A percentile compares a stretch with the other conserved stretches of the same genome.
Conservation (phyloP, 257 asterid species). For the Petunia axillaris region DNA sequence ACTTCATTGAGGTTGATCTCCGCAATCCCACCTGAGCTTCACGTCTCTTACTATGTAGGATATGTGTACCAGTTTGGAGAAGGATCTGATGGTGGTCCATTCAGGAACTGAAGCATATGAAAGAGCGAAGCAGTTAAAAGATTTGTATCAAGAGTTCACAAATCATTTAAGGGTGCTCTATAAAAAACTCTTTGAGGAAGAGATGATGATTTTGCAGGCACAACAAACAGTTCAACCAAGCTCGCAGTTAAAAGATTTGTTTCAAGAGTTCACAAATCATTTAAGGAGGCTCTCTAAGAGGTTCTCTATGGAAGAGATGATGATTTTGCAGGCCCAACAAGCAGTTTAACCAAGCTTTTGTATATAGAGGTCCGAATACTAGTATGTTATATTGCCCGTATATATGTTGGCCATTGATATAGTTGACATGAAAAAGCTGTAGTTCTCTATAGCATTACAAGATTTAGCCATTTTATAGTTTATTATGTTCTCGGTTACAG, state of each 20-base stretch:
- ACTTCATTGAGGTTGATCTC: background rate
- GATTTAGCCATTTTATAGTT: background rate
- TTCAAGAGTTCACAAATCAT: conserved; percentile 33
- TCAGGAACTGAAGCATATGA: conserved; percentile 38
- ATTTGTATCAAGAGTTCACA: conserved; percentile 32
- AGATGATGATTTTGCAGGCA: conserved; percentile 27
- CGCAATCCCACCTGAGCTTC: background rate
- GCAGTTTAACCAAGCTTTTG: background rate
- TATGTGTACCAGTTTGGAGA: conserved; percentile 2
- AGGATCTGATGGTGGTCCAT: conserved; percentile 34
- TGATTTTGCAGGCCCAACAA: conserved; percentile 25
- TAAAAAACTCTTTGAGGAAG: conserved; percentile 33
- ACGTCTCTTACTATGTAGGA: conserved; percentile 20
- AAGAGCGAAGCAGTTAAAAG: conserved; percentile 31
- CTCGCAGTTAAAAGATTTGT: conserved; percentile 24
- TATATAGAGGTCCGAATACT: background rate
- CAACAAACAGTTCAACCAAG: conserved; percentile 14
- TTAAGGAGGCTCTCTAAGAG: conserved; percentile 23
- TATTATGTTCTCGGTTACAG: background rate
- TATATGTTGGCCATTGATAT: background rate
- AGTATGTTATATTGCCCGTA: background rate
- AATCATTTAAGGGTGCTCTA: conserved; percentile 27
- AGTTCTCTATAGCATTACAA: background rate
- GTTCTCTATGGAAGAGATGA: conserved; percentile 32
- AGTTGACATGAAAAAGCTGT: background rate